Evolutionary conservation across 805 yeast species (phyloP).

Genomic region (Candida quercuum): DNA sequence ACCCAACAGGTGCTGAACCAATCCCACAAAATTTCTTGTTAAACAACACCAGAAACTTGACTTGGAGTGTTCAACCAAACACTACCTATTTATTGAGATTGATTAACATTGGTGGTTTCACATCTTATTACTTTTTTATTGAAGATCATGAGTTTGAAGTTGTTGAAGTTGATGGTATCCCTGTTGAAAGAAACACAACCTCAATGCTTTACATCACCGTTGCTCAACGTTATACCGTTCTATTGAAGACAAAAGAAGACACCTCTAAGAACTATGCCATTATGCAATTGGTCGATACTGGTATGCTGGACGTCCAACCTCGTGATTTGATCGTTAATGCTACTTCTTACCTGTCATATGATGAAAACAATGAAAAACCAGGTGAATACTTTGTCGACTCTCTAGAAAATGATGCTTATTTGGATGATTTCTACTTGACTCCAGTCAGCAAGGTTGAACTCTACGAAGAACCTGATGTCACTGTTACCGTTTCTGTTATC

Average conservation of each 20-base stretch:
- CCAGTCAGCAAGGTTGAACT: constrained; percentile 56
- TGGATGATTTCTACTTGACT: constrained; percentile 74
- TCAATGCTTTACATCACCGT: constrained; percentile 72
- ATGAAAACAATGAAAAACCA: constrained; percentile 36
- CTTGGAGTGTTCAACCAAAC: constrained; percentile 79
- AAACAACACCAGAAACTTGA: constrained; percentile 73
- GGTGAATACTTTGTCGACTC: constrained; percentile 39
- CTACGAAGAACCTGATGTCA: constrained; percentile 62
- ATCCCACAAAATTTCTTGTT: constrained; percentile 77
- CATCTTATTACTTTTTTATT: constrained; percentile 82
- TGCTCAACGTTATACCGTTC: constrained; percentile 87
- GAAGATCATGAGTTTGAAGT: constrained; percentile 85
- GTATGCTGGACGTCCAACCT: constrained; percentile 78
- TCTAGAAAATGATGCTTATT: constrained; percentile 39
- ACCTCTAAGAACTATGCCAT: constrained; percentile 71
- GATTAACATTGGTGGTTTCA: constrained; percentile 85
- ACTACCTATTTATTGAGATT: constrained; percentile 80
- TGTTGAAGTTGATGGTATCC: constrained; percentile 89
- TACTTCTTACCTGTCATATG: constrained; percentile 69
- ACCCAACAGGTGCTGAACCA: constrained; percentile 99
- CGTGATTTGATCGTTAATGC: constrained; percentile 59
- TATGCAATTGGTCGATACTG: constrained; percentile 73
- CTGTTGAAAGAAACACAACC: constrained; percentile 71
- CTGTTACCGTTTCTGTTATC: constrained; percentile 62
- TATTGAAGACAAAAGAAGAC: constrained; percentile 65